These are phyloP conservation scores for Penicillium flavigenum DNA, from an alignment of 495 filamentous ascomycete species.

Conservation along the genomic window DNA sequence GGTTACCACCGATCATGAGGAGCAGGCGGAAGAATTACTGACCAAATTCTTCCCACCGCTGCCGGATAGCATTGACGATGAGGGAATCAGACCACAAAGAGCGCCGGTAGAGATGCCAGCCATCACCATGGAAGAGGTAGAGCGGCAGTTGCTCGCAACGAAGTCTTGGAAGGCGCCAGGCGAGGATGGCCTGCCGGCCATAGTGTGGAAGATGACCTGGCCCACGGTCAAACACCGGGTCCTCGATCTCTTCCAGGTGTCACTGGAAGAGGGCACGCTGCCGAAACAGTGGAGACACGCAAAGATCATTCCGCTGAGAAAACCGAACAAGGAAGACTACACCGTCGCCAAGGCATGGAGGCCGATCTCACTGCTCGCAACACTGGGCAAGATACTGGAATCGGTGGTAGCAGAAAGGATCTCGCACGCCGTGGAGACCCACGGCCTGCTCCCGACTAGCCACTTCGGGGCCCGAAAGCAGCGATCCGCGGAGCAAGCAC, in stretches of 20 bases:
- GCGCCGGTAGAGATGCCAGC: slow-evolving; percentile 20
- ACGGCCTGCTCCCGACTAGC: slow-evolving; percentile 1
- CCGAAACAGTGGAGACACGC: too few species aligned
- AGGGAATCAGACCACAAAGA: slow-evolving; percentile 24
- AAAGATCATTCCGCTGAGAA: slow-evolving; percentile 17
- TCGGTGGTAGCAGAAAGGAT: slow-evolving; percentile 31
- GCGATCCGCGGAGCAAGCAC: too few species aligned
- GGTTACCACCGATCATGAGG: slow-evolving; percentile 5
- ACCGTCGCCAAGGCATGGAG: slow-evolving; percentile 25
- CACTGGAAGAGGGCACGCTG: slow-evolving; percentile 12
- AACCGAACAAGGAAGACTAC: slow-evolving; percentile 28
- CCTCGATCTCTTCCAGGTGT: slow-evolving; percentile 21
- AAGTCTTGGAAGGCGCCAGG: slow-evolving; percentile 5
- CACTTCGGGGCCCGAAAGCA: too few species aligned
- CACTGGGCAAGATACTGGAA: slow-evolving; percentile 31
- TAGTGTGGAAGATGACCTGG: slow-evolving; percentile 31
- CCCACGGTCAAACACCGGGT: slow-evolving; percentile 31
- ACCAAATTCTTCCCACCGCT: slow-evolving; percentile 33
- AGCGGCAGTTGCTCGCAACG: slow-evolving; percentile 16
- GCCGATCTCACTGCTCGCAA: slow-evolving; percentile 32
- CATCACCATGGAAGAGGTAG: slow-evolving; percentile 26
- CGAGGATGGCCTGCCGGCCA: slow-evolving; percentile 28
- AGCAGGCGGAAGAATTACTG: slow-evolving; percentile 25
- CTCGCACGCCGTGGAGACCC: slow-evolving; percentile 25
- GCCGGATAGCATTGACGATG: slow-evolving; percentile 20